Evolutionary conservation across 768 basidiomycete genomes (phyloP).

Genomic region (Leccinum obscurum): DNA sequence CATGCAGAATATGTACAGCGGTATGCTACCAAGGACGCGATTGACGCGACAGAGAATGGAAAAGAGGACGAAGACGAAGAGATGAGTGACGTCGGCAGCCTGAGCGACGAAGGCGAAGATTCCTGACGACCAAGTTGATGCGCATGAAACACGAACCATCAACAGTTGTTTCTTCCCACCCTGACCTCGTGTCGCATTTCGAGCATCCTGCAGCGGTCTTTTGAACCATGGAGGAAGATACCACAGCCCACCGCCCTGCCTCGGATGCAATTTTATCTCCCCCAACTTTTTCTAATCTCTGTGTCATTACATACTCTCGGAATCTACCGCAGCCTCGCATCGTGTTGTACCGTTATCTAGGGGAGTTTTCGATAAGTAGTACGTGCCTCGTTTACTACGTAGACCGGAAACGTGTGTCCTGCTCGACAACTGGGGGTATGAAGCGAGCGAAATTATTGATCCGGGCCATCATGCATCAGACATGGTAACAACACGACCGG

Average conservation of each 20-base stretch:
- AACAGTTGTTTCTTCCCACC: slow-evolving; percentile 9
- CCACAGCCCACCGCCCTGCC: slow-evolving; percentile 15
- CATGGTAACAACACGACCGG: not conserved
- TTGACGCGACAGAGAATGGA: slow-evolving; percentile 66
- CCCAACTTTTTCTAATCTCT: slow-evolving; percentile 20
- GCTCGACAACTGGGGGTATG: slow-evolving; percentile 8
- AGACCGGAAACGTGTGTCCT: not conserved
- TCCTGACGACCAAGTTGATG: slow-evolving; percentile 28
- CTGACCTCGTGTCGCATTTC: slow-evolving; percentile 17
- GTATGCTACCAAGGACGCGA: slow-evolving; percentile 88
- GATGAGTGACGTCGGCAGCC: slow-evolving; percentile 86
- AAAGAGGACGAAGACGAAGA: slow-evolving; percentile 77
- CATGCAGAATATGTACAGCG: slow-evolving; percentile 90
- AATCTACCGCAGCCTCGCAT: slow-evolving; percentile 22
- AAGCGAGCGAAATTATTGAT: slow-evolving; percentile 8
- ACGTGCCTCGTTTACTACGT: slow-evolving; percentile 12
- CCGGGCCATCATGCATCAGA: not conserved
- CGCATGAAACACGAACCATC: slow-evolving; percentile 15
- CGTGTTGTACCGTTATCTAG: slow-evolving; percentile 35
- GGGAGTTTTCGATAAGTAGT: slow-evolving; percentile 20
- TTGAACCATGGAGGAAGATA: slow-evolving; percentile 28
- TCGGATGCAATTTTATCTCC: slow-evolving; percentile 18
- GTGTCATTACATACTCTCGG: slow-evolving; percentile 23
- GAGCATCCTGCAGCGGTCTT: slow-evolving; percentile 15
- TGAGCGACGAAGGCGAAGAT: slow-evolving; percentile 60